Evolutionary conservation across 345 rosid genomes (phyloP), one percentile per base, ranked within the genome.

Genomic region (Nephelium lappaceum): DNA sequence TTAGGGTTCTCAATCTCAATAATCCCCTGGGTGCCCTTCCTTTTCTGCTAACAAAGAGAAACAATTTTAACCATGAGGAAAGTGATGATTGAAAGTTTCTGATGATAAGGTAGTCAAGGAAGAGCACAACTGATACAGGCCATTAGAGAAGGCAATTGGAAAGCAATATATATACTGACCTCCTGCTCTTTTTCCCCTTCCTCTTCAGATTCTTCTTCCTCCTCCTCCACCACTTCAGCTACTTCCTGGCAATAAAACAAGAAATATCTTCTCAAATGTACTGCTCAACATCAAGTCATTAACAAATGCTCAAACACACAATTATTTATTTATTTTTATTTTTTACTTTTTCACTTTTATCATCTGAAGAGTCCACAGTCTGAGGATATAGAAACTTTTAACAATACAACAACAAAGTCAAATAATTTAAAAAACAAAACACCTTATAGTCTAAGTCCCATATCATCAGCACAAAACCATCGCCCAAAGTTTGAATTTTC

Each of bases 1-100:
- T 96, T 96, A 73, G 98, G 98, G 84, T 96, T 96, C 42, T 94
- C 95, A 78, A 92, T 91, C 86, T 93, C 91, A 78, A 96, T 94
- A 62, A 96, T 71, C 77, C 97, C 85, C 83, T 94, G 88, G 60
- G 89, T 85, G 18, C 99, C 98, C 85, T 96, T 96, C 79, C 84
- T 83, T 92, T 93, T 96, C 83, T 90, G 93, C 88, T 38, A 73
- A 63, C 71, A 49, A 19, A 19, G 68, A 23, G 58, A 76, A 39
- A 25, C 58, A 21, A 57, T 3, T 15, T 68, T 51, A 67, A 55
- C 24, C 64, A 66, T 19, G 21, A 42, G 45, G 6, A 24, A 27
- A 49, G 23, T 2, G 31, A 39, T 5, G 5, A 18, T 19, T 14
- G 36, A 19, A 24, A 45, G 14, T 66, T 47, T 19, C 69, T 18